Percentiles rank a stretch among this genome's conserved stretches.
phyloP scores from a whole-genome alignment of 495 filamentous ascomycete species.

The Aspergillus nanangensis region DNA sequence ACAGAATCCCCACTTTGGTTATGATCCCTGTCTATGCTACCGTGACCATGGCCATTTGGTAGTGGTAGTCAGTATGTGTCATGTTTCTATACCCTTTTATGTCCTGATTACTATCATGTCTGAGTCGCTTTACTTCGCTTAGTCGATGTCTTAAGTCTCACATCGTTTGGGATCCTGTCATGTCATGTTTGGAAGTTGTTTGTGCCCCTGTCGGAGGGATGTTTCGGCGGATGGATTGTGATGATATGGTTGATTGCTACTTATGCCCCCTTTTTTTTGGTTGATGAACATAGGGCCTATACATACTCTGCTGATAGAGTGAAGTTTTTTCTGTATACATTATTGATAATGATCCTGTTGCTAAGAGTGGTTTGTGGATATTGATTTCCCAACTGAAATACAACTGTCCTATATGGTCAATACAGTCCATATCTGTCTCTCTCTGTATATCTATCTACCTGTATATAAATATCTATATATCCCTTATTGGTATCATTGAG shows the following conservation, averaged over 20 bases:
- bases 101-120: not conserved
- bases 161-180: too few relatives aligned
- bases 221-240: not conserved
- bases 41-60: too few relatives aligned
- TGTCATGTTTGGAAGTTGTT: not conserved
- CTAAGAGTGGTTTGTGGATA: conserved; percentile 1
- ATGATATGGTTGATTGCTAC: not conserved
- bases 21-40: not conserved
- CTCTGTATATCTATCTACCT: too few relatives aligned
- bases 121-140: too few relatives aligned
- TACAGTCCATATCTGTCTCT: not conserved
- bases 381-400: too few relatives aligned
- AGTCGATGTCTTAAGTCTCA: too few relatives aligned
- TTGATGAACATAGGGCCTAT: conserved; percentile 19
- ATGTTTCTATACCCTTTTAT: conserved; percentile 1
- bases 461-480: not conserved
- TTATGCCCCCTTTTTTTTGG: conserved; percentile 10
- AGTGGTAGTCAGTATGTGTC: not conserved
- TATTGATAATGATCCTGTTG: conserved; percentile 7
- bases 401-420: too few relatives aligned
- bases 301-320: conserved; percentile 14
- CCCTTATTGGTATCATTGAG: not conserved
- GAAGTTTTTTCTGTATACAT: conserved; percentile 9
- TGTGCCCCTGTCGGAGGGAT: conserved; percentile 4
- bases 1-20: not conserved